Base-by-base conservation (phyloP, 129 eudicot genomes). In the Artemisia tridentata region DNA sequence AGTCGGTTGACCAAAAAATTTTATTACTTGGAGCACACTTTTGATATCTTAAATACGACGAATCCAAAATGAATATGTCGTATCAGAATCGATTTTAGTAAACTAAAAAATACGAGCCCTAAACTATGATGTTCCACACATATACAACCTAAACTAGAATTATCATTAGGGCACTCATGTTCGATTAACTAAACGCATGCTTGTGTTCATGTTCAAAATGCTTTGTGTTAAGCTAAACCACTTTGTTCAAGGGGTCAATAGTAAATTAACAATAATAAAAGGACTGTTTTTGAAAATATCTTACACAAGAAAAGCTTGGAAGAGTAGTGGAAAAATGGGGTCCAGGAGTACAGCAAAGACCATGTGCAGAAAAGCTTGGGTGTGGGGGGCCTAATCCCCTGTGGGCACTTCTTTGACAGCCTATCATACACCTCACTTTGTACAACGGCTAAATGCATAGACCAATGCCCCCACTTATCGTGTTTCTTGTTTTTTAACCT, bases 381-480 rank as follows among this genome's bases (percentile, higher is more conserved):
- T n/a, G 56, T 77, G 45, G 49, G 80, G 80, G 71, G 53, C 71
- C 20, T 31, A 23, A 77, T 69, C 81, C 7, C 41, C 71, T 77
- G 75, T 76, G 80, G 71, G 80, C 75, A 31, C 54, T 69, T 69
- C 76, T 52, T 43, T 69, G 76, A 77, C 81, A 77, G 76, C 81
- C 75, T 77, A 77, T 70, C 76, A 77, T 77, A 77, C 72, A 65
- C 76, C 76, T 7, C 63, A 43, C 65, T 77, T 72, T 70, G 17
- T 77, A 25, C 81, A 77, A 77, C 81, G 81, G 81, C 76, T 69
- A 69, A 69, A 61, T 62, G 76, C 81, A 16, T 31, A 16, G 63
- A 55, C 50, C 25, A 53, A 17, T 23, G 62, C 62, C 9, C 77
- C 51, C 63, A 52, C 50, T 23, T 23, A 23, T 23, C 25, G 25